A percentile compares a stretch with the other conserved stretches of the same genome.
Conservation (phyloP, 371 early-diverging fungal species). For the Batkoa obscura region DNA sequence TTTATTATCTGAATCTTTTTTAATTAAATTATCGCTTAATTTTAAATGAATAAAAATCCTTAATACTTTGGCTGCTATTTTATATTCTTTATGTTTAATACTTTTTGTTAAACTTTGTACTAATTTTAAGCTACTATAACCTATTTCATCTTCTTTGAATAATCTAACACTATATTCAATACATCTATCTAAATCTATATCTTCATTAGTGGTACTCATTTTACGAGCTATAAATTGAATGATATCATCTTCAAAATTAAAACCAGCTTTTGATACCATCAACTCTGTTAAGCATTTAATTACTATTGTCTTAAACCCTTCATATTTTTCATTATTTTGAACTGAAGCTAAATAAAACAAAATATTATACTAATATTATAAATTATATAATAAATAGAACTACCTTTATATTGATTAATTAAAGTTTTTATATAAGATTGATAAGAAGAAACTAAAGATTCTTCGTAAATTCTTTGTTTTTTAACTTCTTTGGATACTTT, state of each 20-base stretch:
- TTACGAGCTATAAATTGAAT: not conserved
- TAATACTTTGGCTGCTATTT: constrained; percentile 35
- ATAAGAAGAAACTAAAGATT: constrained; percentile 55
- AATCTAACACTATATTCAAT: constrained; percentile 51
- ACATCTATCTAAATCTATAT: constrained; percentile 27
- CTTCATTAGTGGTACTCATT: not conserved
- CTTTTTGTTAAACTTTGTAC: constrained; percentile 62
- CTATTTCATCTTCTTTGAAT: constrained; percentile 66
- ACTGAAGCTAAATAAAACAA: not conserved
- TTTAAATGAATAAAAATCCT: constrained; percentile 1
- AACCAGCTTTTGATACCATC: not conserved
- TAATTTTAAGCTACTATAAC: constrained; percentile 65
- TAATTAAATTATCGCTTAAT: not conserved
- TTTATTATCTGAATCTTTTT: constrained; percentile 18
- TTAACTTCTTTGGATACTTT: constrained; percentile 79
- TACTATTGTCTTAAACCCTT: not conserved
- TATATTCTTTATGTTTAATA: constrained; percentile 59
- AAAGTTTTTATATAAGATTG: constrained; percentile 62
- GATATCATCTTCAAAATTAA: not conserved
- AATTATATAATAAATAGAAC: not conserved
- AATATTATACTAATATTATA: not conserved
- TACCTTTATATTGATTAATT: constrained; percentile 15
- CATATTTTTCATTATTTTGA: not conserved
- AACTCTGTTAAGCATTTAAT: not conserved
- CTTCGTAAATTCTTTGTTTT: constrained; percentile 67